Evolutionary conservation across 768 basidiomycete genomes (phyloP).

Genomic region (Lentinula lateritia): DNA sequence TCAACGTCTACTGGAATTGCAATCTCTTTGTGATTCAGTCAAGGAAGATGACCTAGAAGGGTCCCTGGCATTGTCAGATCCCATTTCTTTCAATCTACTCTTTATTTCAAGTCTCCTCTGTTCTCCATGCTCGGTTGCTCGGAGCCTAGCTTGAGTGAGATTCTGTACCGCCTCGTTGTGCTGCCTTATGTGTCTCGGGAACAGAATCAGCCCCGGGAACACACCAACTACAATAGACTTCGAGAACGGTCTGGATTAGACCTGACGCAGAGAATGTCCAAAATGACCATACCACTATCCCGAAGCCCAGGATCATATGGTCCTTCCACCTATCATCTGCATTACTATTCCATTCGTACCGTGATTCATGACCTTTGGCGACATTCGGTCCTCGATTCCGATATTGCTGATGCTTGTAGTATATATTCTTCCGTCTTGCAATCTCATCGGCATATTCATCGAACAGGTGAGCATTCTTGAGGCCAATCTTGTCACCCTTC

Average conservation of each 20-base stretch:
- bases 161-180: slow-evolving; percentile 53
- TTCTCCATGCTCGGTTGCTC: slow-evolving; percentile 50
- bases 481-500: slow-evolving; percentile 23
- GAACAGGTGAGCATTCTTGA: slow-evolving; percentile 17
- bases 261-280: neutral
- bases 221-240: slow-evolving; percentile 43
- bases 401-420: slow-evolving; percentile 26
- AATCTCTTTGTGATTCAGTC: neutral
- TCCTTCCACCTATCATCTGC: slow-evolving; percentile 48
- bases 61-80: neutral
- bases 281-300: slow-evolving; percentile 37
- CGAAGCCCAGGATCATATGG: slow-evolving; percentile 39
- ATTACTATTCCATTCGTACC: slow-evolving; percentile 20
- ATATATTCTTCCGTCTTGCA: slow-evolving; percentile 38
- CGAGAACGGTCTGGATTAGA: neutral
- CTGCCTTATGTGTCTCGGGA: slow-evolving; percentile 26
- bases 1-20: neutral
- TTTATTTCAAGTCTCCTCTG: slow-evolving; percentile 46
- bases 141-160: slow-evolving; percentile 52
- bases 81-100: slow-evolving; percentile 6
- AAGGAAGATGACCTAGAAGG: neutral
- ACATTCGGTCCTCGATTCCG: slow-evolving; percentile 11
- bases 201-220: slow-evolving; percentile 34
- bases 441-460: slow-evolving; percentile 50
- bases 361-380: neutral